Percentiles rank a stretch among this genome's conserved stretches.
phyloP scores from a whole-genome alignment of 108 stramenopile species.

The Chaetoceros muelleri region DNA sequence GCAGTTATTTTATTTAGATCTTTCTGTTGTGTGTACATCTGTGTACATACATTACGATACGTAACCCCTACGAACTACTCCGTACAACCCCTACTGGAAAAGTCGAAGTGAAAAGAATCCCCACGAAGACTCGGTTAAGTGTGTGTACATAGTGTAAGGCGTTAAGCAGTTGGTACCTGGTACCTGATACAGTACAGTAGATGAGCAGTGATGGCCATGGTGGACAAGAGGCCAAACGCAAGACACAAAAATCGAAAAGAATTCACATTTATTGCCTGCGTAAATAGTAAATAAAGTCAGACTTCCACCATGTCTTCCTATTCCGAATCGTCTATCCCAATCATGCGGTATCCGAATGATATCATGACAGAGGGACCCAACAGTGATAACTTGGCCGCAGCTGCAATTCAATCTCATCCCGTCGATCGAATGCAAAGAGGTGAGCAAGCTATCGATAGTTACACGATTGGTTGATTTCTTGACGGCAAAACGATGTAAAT shows the following conservation, averaged over 20 bases:
- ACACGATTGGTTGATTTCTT: not conserved
- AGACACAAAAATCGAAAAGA: not conserved
- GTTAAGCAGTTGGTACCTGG: no score
- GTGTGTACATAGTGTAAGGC: no score
- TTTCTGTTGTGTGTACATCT: no score
- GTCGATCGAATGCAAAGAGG: constrained; percentile 73
- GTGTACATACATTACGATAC: no score
- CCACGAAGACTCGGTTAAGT: no score
- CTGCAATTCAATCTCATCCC: constrained; percentile 57
- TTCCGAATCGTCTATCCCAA: constrained; percentile 49
- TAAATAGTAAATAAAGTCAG: not conserved
- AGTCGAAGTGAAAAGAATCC: no score
- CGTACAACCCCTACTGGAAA: no score
- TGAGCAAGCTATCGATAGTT: constrained; percentile 8
- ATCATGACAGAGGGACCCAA: constrained; percentile 71
- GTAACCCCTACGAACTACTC: no score
- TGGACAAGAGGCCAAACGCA: no score
- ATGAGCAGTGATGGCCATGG: no score
- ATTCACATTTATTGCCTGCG: not conserved
- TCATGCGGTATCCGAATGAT: constrained; percentile 63
- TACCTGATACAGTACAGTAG: no score
- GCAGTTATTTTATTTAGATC: no score
- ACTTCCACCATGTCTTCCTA: not conserved
- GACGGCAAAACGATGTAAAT: not conserved
- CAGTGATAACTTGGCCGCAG: constrained; percentile 57